Evolutionary conservation across 208 protist species (phyloP), one percentile per base, ranked within the genome.

Genomic region (Acanthamoeba culbertsoni): DNA sequence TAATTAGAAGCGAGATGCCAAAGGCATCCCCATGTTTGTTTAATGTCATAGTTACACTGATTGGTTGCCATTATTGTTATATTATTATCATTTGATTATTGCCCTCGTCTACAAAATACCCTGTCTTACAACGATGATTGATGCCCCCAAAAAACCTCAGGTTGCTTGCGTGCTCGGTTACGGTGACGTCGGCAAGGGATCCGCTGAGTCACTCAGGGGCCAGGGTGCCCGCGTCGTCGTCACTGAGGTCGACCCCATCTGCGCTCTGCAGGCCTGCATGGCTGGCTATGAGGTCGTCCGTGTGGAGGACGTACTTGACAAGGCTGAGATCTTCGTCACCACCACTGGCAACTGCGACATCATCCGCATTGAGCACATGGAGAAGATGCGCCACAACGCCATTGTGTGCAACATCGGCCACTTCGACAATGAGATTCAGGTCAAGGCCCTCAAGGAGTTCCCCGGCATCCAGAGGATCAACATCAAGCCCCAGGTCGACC

Each of bases 341-440:
- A 98, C 98, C 68, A 99, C 99, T 79, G 99, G 99, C 94, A 99
- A 99, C 96, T 98, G 98, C 92, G 98, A 99, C 96, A 99, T 99
- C 95, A 99, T 99, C 96, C 98, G 96, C 71, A 95, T 88, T 33
- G 96, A 97, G 84, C 98, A 99, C 97, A 99, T 99, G 98, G 95
- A 94, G 28, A 96, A 98, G 89, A 99, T 99, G 99, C 98, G 98
- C 95, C 98, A 99, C 94, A 98, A 99, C 96, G 98, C 98, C 89
- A 99, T 99, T 95, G 98, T 99, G 82, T 99, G 98, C 97, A 99
- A 99, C 98, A 99, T 99, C 97, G 99, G 99, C 93, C 99, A 99
- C 97, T 99, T 99, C 95, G 99, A 99, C 97, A 99, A 99, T 94
- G 99, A 99, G 98, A 99, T 99, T 95, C 98, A 99, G 96, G 98